Conservation (phyloP, 352 stramenopile genomes). For the Globisporangium rhizosaccharum region DNA sequence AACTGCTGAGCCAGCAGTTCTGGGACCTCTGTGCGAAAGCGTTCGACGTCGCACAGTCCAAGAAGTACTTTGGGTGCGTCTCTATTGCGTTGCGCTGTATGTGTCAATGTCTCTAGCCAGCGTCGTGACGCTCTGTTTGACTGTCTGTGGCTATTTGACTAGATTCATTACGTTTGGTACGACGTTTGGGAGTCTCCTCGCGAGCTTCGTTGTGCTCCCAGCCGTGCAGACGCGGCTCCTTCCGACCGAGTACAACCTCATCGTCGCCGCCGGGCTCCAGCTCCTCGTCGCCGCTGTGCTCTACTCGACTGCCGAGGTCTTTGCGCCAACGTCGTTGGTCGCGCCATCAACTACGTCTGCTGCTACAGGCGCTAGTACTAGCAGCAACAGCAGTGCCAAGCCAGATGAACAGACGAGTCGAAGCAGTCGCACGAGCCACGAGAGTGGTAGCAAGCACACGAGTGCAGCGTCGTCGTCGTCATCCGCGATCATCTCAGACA, state of each 20-base stretch:
- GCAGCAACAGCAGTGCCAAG: background rate
- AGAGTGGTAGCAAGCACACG: background rate
- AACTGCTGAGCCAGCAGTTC: conserved; percentile 81
- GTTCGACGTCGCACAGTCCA: conserved; percentile 77
- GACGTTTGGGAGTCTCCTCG: conserved; percentile 69
- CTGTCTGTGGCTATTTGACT: too few relatives aligned
- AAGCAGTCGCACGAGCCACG: background rate
- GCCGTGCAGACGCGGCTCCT: conserved; percentile 39
- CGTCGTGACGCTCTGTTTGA: too few relatives aligned
- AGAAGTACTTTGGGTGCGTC: conserved; percentile 74
- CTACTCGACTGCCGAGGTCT: conserved; percentile 40
- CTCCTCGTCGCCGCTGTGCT: conserved; percentile 57
- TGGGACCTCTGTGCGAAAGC: conserved; percentile 81
- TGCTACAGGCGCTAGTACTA: background rate
- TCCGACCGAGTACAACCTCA: conserved; percentile 67
- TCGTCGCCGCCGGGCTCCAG: conserved; percentile 47
- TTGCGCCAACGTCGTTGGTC: conserved; percentile 17
- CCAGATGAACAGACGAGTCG: conserved; percentile 5
- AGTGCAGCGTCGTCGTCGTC: conserved; percentile 16
- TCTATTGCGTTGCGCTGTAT: too few relatives aligned
- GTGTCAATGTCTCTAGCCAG: too few relatives aligned
- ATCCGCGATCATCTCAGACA: conserved; percentile 44
- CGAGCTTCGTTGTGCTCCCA: conserved; percentile 69
- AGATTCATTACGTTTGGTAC: conserved; percentile 81
- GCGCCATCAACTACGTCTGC: background rate